These are phyloP conservation scores for Orychophragmus violaceus DNA, from an alignment of 345 rosid species.

Conservation along the genomic window DNA sequence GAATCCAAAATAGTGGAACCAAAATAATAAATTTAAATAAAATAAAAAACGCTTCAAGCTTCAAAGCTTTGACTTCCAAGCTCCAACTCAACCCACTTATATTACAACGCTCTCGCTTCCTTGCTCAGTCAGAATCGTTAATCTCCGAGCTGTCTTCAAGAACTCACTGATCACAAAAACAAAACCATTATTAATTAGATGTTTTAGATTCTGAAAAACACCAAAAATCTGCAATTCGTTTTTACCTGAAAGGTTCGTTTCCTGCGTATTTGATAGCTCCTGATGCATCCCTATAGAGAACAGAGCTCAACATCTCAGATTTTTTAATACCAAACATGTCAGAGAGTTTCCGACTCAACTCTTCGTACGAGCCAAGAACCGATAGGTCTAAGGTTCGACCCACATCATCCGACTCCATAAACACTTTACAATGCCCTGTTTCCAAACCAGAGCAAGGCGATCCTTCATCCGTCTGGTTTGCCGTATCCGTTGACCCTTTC, in stretches of 20 bases:
- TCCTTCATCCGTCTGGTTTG: constrained; percentile 60
- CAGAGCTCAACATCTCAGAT: constrained; percentile 62
- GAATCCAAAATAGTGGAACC: constrained; percentile 23
- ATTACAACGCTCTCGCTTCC: constrained; percentile 52
- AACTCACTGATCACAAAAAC: constrained; percentile 54
- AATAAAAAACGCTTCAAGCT: neutral
- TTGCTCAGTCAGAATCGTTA: constrained; percentile 61
- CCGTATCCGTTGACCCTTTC: constrained; percentile 58
- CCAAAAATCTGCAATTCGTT: neutral
- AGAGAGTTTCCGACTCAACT: constrained; percentile 59
- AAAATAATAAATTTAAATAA: constrained; percentile 1
- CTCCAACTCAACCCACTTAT: constrained; percentile 22
- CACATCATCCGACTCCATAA: constrained; percentile 77
- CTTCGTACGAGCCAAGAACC: constrained; percentile 67
- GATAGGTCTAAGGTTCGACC: constrained; percentile 83
- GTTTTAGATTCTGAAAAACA: neutral
- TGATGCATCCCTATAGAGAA: constrained; percentile 57
- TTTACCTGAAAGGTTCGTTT: constrained; percentile 77
- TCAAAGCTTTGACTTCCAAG: constrained; percentile 2
- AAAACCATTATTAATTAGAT: neutral
- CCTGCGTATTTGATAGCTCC: constrained; percentile 68
- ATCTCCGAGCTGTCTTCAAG: constrained; percentile 74
- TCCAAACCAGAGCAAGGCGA: constrained; percentile 51
- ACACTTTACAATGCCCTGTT: constrained; percentile 81
- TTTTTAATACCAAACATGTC: constrained; percentile 63